A percentile compares a stretch with the other conserved stretches of the same genome.
These are phyloP conservation scores for Coniella vitis DNA, from an alignment of 2,329 filamentous ascomycete species.

Conservation along the genomic window DNA sequence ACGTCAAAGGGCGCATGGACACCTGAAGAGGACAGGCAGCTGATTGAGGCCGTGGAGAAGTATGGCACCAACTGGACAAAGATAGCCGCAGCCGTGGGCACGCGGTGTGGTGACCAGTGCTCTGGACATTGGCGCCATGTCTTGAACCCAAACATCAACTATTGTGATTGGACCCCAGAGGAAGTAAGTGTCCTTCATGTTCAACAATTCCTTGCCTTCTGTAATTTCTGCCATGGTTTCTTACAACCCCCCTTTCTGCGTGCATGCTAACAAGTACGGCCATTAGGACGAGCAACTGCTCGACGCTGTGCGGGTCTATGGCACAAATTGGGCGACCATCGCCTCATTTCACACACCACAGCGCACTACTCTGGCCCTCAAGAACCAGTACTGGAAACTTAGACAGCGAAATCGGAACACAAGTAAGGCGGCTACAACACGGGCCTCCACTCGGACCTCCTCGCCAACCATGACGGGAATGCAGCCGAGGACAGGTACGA, in stretches of 20 bases:
- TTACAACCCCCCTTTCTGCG: too few relatives aligned
- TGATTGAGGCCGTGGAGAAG: slow-evolving; percentile 19
- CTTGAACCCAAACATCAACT: neutral
- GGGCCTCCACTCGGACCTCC: neutral
- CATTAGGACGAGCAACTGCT: neutral
- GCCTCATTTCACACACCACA: neutral
- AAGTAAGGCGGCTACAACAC: neutral
- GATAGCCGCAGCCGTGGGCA: neutral
- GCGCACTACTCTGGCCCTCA: neutral
- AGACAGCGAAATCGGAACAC: neutral
- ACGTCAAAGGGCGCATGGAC: slow-evolving; percentile 22
- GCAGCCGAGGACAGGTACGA: neutral
- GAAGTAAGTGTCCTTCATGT: neutral
- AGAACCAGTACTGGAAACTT: neutral
- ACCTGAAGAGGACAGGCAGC: slow-evolving; percentile 20
- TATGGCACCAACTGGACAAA: slow-evolving; percentile 20
- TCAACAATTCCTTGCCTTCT: too few relatives aligned
- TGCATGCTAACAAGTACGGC: neutral
- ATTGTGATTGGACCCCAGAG: neutral
- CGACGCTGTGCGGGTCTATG: neutral
- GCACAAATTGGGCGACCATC: neutral
- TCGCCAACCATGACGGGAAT: neutral
- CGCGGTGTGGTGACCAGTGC: neutral
- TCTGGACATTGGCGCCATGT: slow-evolving; percentile 3
- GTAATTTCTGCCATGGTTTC: too few relatives aligned